Evolutionary conservation across 2,329 filamentous ascomycete genomes (phyloP), one percentile per base, ranked within the genome.

Genomic region (Dryadomyces quercus-mongolicae): DNA sequence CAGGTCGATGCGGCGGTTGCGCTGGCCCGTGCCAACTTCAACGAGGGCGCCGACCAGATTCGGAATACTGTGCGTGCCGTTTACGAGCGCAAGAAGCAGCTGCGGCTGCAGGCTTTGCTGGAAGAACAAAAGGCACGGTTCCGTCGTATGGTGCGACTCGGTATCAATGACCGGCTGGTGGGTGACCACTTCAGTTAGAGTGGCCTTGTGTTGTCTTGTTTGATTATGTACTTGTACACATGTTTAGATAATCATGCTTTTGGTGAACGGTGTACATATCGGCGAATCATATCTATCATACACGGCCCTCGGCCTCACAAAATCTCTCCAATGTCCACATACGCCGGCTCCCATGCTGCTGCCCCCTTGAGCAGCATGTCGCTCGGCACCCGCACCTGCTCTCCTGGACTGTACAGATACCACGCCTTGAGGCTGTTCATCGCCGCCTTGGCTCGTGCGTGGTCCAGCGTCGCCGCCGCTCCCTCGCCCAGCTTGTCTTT

Each of bases 401-500:
- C 71, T 54, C 77, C 74, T 31, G 93, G 92, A 67, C 84, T 91
- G 74, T 98, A 98, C 53, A 98, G 75, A 70, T 98, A 98, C 93
- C 93, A 98, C 6, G 85, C 78, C 76, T 95, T 95, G 65, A 98
- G 75, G 18, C 90, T 84, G 59, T 86, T 84, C 64, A 94, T 91
- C 42, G 88, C 82, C 20, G 93, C 93, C 67, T 88, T 80, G 59
- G 80, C 77, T 59, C 88, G 81, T 36, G 87, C 92, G 63, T 89
- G 80, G 60, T 89, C 77, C 55, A 97, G 73, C 68, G 80, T 91
- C 50, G 85, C 74, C 22, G 87, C 93, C 20, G 84, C 78, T n/a
- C 84, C 93, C 72, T 98, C 92, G 54, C 92, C 93, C 45, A 98
- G 76, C 77, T 93, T 92, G 67, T 98, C 91, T 57, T 77, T 75